Conservation (phyloP, 495 filamentous ascomycete species). For the Gamarada debralockiae region DNA sequence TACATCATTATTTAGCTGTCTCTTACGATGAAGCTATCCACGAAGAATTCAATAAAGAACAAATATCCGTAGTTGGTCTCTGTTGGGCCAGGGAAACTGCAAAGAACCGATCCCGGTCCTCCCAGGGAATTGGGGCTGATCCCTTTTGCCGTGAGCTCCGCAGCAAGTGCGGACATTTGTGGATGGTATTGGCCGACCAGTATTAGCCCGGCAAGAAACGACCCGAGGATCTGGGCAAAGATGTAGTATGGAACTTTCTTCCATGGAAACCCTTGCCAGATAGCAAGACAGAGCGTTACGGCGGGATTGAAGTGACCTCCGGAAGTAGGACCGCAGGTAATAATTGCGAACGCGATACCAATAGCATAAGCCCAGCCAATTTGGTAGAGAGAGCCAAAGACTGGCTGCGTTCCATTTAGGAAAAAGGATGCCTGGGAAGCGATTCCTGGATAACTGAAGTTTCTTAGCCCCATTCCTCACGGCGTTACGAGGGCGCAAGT, state of each 20-base stretch:
- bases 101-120: constrained; percentile 43
- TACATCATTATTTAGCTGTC: not conserved
- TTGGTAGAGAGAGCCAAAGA: constrained; percentile 42
- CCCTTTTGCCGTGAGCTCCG: constrained; percentile 25
- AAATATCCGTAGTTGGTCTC: constrained; percentile 45
- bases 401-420: constrained; percentile 32
- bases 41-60: constrained; percentile 52
- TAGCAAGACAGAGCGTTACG: constrained; percentile 44
- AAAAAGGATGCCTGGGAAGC: constrained; percentile 41
- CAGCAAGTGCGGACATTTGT: constrained; percentile 38
- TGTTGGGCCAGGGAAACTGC: constrained; percentile 36
- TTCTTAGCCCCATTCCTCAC: not conserved
- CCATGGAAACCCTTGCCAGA: constrained; percentile 41
- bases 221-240: constrained; percentile 47
- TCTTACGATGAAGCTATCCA: constrained; percentile 42
- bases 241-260: constrained; percentile 44
- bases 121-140: constrained; percentile 37
- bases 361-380: constrained; percentile 48
- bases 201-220: constrained; percentile 45
- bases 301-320: constrained; percentile 52
- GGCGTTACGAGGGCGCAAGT: too few species aligned
- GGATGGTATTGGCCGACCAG: constrained; percentile 47
- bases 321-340: constrained; percentile 45
- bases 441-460: constrained; percentile 37
- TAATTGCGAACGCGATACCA: constrained; percentile 52